Evolutionary conservation across 495 filamentous ascomycete species (phyloP).

Genomic region (Aspergillus leporis): DNA sequence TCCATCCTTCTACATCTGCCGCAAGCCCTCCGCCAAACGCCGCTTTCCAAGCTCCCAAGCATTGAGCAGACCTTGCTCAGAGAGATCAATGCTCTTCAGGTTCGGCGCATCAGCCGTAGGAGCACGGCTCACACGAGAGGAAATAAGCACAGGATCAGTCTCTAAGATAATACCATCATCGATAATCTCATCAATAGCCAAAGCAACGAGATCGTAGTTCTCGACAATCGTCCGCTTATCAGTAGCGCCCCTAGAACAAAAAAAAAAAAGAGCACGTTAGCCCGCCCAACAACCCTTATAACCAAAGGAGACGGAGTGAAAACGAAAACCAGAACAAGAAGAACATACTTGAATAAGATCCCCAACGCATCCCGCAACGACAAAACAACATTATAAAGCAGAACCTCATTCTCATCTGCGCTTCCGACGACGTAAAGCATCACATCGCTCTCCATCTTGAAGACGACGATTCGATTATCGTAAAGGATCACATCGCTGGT

Average conservation of each 20-base stretch:
- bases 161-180: conserved; percentile 97
- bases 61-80: conserved; percentile 94
- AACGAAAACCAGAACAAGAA: background rate
- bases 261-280: conserved; percentile 15
- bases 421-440: conserved; percentile 95
- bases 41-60: conserved; percentile 92
- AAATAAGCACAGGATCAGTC: conserved; percentile 90
- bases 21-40: conserved; percentile 86
- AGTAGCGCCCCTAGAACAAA: conserved; percentile 70
- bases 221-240: conserved; percentile 98
- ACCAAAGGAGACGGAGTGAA: background rate
- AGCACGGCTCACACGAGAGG: conserved; percentile 84
- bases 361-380: conserved; percentile 86
- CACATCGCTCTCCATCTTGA: conserved; percentile 96
- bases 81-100: conserved; percentile 90
- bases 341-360: conserved; percentile 83
- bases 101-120: conserved; percentile 87
- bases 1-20: conserved; percentile 57
- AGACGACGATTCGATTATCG: conserved; percentile 91
- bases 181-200: conserved; percentile 93
- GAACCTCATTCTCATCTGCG: conserved; percentile 92
- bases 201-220: conserved; percentile 91
- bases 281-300: background rate
- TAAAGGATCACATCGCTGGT: conserved; percentile 94
- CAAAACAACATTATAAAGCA: conserved; percentile 90